Base-by-base conservation (phyloP, 495 filamentous ascomycete species). In the Aspergillus nidulans region DNA sequence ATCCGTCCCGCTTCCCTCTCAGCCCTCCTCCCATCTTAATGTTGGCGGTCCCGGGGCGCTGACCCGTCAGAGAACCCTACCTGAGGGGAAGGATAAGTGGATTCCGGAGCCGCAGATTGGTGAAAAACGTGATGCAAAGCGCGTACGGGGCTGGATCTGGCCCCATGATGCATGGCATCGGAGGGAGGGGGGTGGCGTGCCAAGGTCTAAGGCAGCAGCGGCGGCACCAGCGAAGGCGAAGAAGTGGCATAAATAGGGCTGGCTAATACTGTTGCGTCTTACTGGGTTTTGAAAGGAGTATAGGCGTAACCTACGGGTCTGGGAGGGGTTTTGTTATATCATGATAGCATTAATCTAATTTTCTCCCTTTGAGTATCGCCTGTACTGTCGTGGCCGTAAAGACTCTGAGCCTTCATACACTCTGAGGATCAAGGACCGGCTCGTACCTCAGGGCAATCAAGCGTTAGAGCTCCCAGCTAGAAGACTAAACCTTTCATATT, bases 51-150 rank as follows among this genome's bases (percentile, higher is more conserved):
- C 91, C 0, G 86, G 85, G 8, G 86, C 88, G 50, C 77, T 89
- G 16, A 91, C 87, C 2, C 69, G 91, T 30, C 81, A 88, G 68
- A 86, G 88, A 63, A 79, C 82, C 45, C 74, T 88, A 47, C 66
- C 81, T 0, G 77, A 74, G 13, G 70, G 79, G 1, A 82, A 88
- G 55, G 91, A 97, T 68, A 74, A 78, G 58, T 95, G 91, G 91
- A 94, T 97, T 66, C 90, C 90, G 9, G 85, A 86, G 74, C 86
- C 88, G 34, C 86, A 91, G 62, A 75, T 88, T 56, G 82, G 85
- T 4, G 91, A 97, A 80, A 87, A 84, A 76, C 76, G 91, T 19
- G 86, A 89, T 72, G 90, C 90, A 46, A 95, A 92, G 76, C 74
- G 88, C 40, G 77, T 82, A 6, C 73, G 91, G 16, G 91, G 91